Evolutionary conservation across 2,329 filamentous ascomycete species (phyloP).

Genomic region (Diatrype stigma): DNA sequence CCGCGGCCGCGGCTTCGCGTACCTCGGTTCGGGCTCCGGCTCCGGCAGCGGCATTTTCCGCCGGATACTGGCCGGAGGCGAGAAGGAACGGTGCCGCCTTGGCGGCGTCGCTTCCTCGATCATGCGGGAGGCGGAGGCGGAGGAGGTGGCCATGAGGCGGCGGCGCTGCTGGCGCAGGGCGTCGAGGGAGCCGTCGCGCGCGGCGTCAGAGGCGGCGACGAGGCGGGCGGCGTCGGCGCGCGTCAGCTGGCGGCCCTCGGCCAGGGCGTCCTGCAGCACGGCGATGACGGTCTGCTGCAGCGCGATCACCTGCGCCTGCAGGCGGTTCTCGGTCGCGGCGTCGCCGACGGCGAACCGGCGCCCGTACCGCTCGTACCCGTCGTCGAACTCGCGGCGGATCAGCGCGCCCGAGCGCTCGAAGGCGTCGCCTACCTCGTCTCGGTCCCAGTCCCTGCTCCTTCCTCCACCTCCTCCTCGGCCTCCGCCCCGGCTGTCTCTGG

Average conservation of each 20-base stretch:
- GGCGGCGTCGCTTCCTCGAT: slow-evolving; percentile 6
- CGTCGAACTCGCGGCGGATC: slow-evolving; percentile 32
- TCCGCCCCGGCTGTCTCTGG: neutral
- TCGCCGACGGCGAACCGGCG: slow-evolving; percentile 33
- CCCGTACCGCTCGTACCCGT: slow-evolving; percentile 26
- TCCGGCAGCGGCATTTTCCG: too few species aligned
- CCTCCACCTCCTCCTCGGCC: slow-evolving; percentile 1
- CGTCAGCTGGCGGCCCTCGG: slow-evolving; percentile 21
- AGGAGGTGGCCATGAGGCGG: slow-evolving; percentile 14
- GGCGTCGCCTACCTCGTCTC: slow-evolving; percentile 22
- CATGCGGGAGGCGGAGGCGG: neutral
- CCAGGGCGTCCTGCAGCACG: slow-evolving; percentile 32
- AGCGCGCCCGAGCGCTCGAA: slow-evolving; percentile 27
- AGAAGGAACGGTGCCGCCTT: slow-evolving; percentile 1
- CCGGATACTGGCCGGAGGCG: too few species aligned
- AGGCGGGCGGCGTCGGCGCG: slow-evolving; percentile 26
- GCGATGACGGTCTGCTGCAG: slow-evolving; percentile 34
- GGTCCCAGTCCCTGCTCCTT: neutral
- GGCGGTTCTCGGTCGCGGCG: slow-evolving; percentile 29
- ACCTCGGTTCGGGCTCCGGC: too few species aligned
- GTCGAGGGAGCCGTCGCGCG: slow-evolving; percentile 27
- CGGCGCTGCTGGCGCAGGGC: slow-evolving; percentile 31
- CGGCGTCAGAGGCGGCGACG: slow-evolving; percentile 29
- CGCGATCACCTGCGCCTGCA: slow-evolving; percentile 34
- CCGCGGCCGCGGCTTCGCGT: too few species aligned